Base-by-base conservation (phyloP, 495 filamentous ascomycete genomes). In the Xylaria venustula region DNA sequence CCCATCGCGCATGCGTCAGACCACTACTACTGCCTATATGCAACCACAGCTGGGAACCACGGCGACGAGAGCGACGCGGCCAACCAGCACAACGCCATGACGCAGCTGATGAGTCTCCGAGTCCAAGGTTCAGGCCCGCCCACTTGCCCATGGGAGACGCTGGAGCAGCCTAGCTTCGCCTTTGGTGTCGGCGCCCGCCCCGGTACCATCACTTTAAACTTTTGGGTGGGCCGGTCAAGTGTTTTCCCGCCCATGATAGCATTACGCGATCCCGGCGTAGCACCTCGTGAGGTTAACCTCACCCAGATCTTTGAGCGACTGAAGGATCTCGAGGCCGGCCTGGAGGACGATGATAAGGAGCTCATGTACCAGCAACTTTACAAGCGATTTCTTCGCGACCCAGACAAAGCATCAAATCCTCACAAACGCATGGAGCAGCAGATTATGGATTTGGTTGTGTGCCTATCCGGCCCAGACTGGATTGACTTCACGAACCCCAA, bases 391-490 rank as follows among this genome's bases (percentile, higher is more conserved):
- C 71, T 85, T 22, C 75, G 69, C 34, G 82, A 85, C 54, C 80
- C 82, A 5, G 82, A 83, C 64, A 80, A 76, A 64, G 66, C 73
- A 17, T 61, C 73, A 11, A 77, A 65, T 49, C 81, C 82, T 15
- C 80, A 85, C 62, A 80, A 77, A 65, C 77, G 81, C 22, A 80
- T 88, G 64, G 85, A 88, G 58, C 80, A 75, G 65, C 87, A 90
- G 66, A 90, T 91, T 49, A 80, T 78, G 19, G 87, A 90, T 66
- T 76, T 91, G 17, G 82, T 89, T 41, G 80, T 83, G 56, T 84
- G 86, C 7, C 73, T 91, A 15, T 83, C 84, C 2, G 74, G 84
- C 44, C 69, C 79, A 0, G 78, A 79, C 50, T 91, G 88, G 88
- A 85, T 87, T 58, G 87, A 90, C 65, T 89, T 88, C 65, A 87